Evolutionary conservation across 805 yeast species (phyloP), one percentile per base, ranked within the genome.

Genomic region (Candida broadrunensis): DNA sequence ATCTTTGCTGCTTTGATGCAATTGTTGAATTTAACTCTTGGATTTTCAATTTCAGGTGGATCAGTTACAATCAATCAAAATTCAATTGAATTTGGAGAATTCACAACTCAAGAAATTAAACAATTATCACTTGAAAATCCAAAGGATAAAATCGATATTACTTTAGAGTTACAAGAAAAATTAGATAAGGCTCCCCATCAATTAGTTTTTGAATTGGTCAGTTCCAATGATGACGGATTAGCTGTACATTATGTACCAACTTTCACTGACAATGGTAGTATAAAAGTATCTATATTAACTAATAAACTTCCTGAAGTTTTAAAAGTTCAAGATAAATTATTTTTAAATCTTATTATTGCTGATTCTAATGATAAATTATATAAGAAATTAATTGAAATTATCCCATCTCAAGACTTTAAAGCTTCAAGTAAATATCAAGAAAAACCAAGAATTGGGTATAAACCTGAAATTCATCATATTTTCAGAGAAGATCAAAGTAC

Each of bases 391-490:
- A 62, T 53, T 16, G 67, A 65, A 41, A 36, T 70, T 20, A 25
- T 58, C 11, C 70, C 72, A 12, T 38, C 56, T 31, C 54, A 46
- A 8, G 60, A 54, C 18, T 54, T 67, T 38, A 43, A 52, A 41
- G 46, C 38, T 4, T 39, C 60, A 13, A 50, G 59, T 24, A 47
- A 49, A 16, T 58, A 61, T 47, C 47, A 54, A 42, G 47, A 72
- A 17, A 44, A 49, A 17, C 34, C 47, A n/a, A 65, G 75, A 48
- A 61, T 72, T 42, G 83, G 75, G 2, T 58, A 73, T 12, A 59
- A 72, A 55, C 77, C 81, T 2, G 89, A 83, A 61, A 83, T 88
- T 48, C 60, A 60, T 47, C 88, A 86, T 59, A 56, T 63, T 27
- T 88, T 88, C 67, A 72, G 70, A 41, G 57, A 62, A 3, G 76